Base-by-base conservation (phyloP, 192 early-diverging fungal genomes). In the Piromyces finnis region DNA sequence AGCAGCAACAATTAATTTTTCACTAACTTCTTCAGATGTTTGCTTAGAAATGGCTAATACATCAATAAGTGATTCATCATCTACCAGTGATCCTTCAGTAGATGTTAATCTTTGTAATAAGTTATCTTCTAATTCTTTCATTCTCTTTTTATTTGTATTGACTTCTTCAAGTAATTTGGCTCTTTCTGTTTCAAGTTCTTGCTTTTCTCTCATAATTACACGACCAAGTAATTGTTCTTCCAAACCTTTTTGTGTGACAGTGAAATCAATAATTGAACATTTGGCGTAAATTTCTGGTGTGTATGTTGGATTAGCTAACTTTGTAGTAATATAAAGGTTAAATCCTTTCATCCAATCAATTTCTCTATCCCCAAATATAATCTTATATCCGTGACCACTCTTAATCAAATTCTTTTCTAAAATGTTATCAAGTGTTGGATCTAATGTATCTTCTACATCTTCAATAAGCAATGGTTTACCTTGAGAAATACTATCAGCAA, bases 71-170 rank as follows among this genome's bases (percentile, higher is more conserved):
- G 90, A 91, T 82, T 91, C 89, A 82, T 91, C 90, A 78, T 91
- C 90, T 3, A 91, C 90, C 2, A 91, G 83, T 13, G 88, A 91
- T 0, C 90, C 90, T 80, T 91, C 84, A 12, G 90, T 91, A n/a
- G 89, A 91, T 12, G 90, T 91, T 29, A 91, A 83, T 29, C 90
- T 83, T 77, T 91, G 86, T 14, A 91, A 83, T 79, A 91, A 83
- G 79, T 91, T 91, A 84, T 91, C 90, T 88, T 91, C 90, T 29
- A 91, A 84, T 81, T 91, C 87, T 83, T 91, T 91, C 90, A 91
- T 91, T 80, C 89, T 91, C 78, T 86, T 82, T 83, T 91, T 91
- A 85, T 91, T 91, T 41, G 84, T 82, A 82, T 91, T 91, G 26
- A 91, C 89, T 68, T 91, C 90, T 79, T 91, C 90, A 78, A 91